A percentile compares a stretch with the other conserved stretches of the same genome.
Evolutionary conservation across 2,329 filamentous ascomycete species (phyloP).

Genomic region (Coniella vitis): DNA sequence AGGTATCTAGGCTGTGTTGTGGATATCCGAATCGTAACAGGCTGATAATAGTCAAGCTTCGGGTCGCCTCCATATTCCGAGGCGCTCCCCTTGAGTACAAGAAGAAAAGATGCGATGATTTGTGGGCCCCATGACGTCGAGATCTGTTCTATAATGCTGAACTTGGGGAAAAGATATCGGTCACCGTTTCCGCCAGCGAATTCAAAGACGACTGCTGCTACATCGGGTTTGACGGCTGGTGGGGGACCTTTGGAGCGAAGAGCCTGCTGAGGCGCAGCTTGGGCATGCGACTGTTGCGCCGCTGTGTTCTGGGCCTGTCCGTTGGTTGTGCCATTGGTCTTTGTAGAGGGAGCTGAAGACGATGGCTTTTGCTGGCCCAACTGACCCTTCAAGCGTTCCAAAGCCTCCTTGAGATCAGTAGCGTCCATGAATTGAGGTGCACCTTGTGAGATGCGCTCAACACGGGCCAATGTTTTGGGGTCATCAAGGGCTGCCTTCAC

Average conservation of each 20-base stretch:
- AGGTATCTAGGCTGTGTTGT: conserved; percentile 48
- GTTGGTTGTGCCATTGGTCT: conserved; percentile 16
- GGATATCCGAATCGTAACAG: conserved; percentile 57
- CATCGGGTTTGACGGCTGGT: conserved; percentile 48
- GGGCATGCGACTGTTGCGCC: conserved; percentile 8
- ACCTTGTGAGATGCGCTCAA: conserved; percentile 46
- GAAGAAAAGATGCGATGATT: conserved; percentile 68
- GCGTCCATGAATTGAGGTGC: conserved; percentile 46
- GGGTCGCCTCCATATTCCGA: conserved; percentile 59
- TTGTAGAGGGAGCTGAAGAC: conserved; percentile 15
- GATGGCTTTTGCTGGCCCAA: conserved; percentile 30
- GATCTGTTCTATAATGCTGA: conserved; percentile 67
- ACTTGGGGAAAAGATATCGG: conserved; percentile 71
- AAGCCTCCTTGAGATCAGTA: conserved; percentile 44
- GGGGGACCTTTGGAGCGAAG: conserved; percentile 55
- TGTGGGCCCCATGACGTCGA: conserved; percentile 45
- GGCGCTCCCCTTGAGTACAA: conserved; percentile 65
- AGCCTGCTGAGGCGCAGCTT: conserved; percentile 39
- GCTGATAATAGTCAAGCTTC: conserved; percentile 67
- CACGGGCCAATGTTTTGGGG: conserved; percentile 39
- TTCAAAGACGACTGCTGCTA: conserved; percentile 62
- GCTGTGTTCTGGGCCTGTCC: conserved; percentile 8
- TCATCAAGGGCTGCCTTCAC: conserved; percentile 54
- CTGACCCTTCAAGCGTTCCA: conserved; percentile 41
- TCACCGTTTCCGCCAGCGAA: conserved; percentile 63